A percentile compares a stretch with the other conserved stretches of the same genome.
These are phyloP conservation scores for Leucosporidium yakuticum DNA, from an alignment of 768 basidiomycete genomes.

Conservation along the genomic window DNA sequence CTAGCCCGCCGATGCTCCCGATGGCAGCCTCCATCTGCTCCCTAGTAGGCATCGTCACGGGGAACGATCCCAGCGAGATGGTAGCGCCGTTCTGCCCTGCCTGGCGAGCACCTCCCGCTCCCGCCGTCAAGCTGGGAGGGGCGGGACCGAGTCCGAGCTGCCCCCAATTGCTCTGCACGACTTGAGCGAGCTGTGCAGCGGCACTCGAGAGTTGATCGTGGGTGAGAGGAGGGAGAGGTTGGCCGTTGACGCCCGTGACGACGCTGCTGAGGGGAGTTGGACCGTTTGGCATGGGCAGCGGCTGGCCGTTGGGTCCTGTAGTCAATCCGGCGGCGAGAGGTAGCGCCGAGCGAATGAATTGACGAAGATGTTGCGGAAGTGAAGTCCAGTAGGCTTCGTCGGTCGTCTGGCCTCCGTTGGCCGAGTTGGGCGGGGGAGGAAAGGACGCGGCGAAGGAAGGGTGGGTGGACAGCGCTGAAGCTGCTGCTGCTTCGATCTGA, in stretches of 20 bases:
- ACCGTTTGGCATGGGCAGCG: conserved; percentile 3
- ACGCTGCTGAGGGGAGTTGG: conserved; percentile 5
- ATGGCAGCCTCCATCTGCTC: conserved; percentile 37
- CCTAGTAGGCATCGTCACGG: conserved; percentile 35
- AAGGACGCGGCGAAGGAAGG: conserved; percentile 32
- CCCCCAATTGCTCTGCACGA: conserved; percentile 38
- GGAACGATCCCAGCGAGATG: conserved; percentile 36
- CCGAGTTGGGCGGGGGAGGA: conserved; percentile 15
- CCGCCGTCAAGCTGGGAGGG: conserved; percentile 41
- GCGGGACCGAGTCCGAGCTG: conserved; percentile 35
- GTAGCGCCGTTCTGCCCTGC: conserved; percentile 23
- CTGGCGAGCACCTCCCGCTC: not conserved
- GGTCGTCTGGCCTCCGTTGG: conserved; percentile 18
- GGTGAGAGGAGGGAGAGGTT: conserved; percentile 35
- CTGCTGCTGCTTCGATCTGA: conserved; percentile 51
- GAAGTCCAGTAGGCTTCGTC: conserved; percentile 67
- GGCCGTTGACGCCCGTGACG: conserved; percentile 8
- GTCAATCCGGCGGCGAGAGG: conserved; percentile 43
- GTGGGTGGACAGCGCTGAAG: conserved; percentile 40
- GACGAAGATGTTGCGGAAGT: conserved; percentile 62
- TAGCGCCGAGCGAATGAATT: conserved; percentile 57
- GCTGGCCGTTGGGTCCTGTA: conserved; percentile 29
- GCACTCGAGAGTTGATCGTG: conserved; percentile 39
- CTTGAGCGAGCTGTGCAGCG: conserved; percentile 39
- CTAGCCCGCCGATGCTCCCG: conserved; percentile 22